Conservation (phyloP, 257 asterid genomes). For the Salvia miltiorrhiza region DNA sequence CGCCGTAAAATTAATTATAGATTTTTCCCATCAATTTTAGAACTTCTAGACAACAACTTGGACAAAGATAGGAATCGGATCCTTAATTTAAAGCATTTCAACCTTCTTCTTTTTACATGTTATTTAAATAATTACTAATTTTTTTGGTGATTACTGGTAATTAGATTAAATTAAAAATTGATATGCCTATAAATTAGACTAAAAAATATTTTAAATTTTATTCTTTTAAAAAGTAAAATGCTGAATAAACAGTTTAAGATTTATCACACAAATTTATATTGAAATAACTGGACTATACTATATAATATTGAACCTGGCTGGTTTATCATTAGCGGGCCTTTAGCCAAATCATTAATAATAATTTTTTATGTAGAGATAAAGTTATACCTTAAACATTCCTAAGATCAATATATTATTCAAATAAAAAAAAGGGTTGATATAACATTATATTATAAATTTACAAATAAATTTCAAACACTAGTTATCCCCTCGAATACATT, state of each 20-base stretch:
- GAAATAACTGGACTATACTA: no score
- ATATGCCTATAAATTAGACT: not conserved
- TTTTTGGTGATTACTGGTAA: not conserved
- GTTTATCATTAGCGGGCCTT: not conserved
- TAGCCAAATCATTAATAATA: not conserved
- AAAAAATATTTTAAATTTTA: no score
- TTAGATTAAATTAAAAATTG: no score
- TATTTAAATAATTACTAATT: not conserved
- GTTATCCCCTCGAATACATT: no score
- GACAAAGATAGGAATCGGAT: conserved; percentile 13
- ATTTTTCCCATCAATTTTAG: not conserved
- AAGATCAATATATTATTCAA: no score
- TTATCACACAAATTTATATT: no score
- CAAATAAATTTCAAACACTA: not conserved
- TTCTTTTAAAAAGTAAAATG: not conserved
- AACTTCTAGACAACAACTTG: not conserved
- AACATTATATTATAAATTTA: no score
- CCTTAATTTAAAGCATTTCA: not conserved
- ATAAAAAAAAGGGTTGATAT: no score
- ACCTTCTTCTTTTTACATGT: not conserved
- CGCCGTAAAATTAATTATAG: not conserved
- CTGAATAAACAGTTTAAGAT: no score
- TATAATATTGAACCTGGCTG: not conserved
- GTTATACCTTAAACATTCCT: no score
- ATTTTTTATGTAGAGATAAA: not conserved